These are phyloP conservation scores for Hirschioporus abietinus DNA, from an alignment of 768 basidiomycete species.

Conservation along the genomic window DNA sequence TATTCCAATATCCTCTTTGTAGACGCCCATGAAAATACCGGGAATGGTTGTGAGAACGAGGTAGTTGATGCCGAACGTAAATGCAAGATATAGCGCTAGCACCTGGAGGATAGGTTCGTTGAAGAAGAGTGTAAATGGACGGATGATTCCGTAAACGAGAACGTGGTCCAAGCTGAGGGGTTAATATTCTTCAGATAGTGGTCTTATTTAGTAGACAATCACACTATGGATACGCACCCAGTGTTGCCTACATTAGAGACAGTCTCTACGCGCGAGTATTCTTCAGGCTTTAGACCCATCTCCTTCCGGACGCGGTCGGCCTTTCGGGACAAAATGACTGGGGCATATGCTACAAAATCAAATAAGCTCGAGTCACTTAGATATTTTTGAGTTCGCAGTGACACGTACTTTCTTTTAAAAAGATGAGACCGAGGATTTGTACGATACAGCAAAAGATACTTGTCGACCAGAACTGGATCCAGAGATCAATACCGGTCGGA, in stretches of 20 bases:
- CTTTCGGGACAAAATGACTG: constrained; percentile 10
- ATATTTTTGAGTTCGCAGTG: neutral
- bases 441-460: constrained; percentile 16
- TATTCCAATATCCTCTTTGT: constrained; percentile 22
- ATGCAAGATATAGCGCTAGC: constrained; percentile 17
- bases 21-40: constrained; percentile 12
- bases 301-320: constrained; percentile 11
- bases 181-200: neutral
- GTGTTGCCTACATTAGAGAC: constrained; percentile 6
- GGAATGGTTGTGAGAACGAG: constrained; percentile 11
- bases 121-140: constrained; percentile 27
- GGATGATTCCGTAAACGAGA: constrained; percentile 24
- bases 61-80: constrained; percentile 9
- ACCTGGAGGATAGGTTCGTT: constrained; percentile 24
- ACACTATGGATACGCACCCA: constrained; percentile 3
- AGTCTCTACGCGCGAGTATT: constrained; percentile 4
- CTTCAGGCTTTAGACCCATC: constrained; percentile 9
- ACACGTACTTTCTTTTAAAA: constrained; percentile 13
- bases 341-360: constrained; percentile 8
- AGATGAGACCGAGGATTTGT: constrained; percentile 14
- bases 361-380: neutral
- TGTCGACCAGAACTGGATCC: constrained; percentile 16
- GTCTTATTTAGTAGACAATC: neutral
- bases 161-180: constrained; percentile 15
- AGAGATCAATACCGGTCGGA: neutral